Base-by-base conservation (phyloP, 164 flowering plant genomes). In the Sextonia rubra region DNA sequence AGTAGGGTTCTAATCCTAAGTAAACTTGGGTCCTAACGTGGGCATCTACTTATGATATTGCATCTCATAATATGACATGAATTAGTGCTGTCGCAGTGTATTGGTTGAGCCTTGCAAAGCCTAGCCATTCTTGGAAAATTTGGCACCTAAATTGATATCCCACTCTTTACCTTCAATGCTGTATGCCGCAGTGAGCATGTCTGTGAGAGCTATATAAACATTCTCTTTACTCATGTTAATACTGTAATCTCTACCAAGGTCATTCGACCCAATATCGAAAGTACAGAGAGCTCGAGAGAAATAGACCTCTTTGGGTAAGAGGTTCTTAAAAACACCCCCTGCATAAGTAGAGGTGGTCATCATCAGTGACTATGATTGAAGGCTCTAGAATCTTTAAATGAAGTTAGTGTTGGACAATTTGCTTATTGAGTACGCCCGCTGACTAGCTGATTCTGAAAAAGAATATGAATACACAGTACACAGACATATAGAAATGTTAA, bases 261-360 rank as follows among this genome's bases (percentile, higher is more conserved):
- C 91, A 66, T 85, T 85, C 62, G 85, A 88, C 3, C 91, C 91
- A 2, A 88, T 86, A 58, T 88, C 89, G 23, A 86, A 76, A 3
- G 87, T 86, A 80, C 82, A 85, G 2, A 86, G 75, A 14, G 88
- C 87, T 68, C 74, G 81, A 0, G 83, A 68, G 77, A 86, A 85
- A 12, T 76, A 82, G 37, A 81, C 78, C 48, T 23, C 52, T 3
- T 73, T 67, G 2, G 76, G 71, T 63, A n/a, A n/a, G n/a, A n/a
- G n/a, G n/a, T n/a, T n/a, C n/a, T n/a, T n/a, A n/a, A n/a, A n/a
- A n/a, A n/a, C 78, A 12, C 79, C 81, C 7, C 83, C 90, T 83
- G 66, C 32, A 72, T 23, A n/a, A 1, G 15, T 47, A 14, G 24
- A 68, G 49, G 25, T 24, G 3, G 6, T 11, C 4, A 48, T n/a